Conservation (phyloP, 2,329 filamentous ascomycete species). For the Colletotrichum nymphaeae region DNA sequence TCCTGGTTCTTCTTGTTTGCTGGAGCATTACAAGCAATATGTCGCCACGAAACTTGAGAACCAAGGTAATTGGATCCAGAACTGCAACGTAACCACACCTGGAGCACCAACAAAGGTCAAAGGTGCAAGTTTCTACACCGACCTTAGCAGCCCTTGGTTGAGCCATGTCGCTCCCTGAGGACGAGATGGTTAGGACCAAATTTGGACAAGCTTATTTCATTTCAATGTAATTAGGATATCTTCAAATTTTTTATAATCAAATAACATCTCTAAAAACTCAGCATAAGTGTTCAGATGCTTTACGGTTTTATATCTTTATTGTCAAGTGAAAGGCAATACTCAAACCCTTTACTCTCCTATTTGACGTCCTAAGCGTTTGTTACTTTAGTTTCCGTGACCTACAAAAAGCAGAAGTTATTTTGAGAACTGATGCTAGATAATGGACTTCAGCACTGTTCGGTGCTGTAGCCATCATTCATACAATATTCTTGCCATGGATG, state of each 20-base stretch:
- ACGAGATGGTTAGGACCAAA: neutral
- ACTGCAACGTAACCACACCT: constrained; percentile 58
- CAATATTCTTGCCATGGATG: too few relatives aligned
- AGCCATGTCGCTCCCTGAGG: constrained; percentile 19
- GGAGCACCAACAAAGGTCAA: constrained; percentile 53
- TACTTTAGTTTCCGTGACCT: too few relatives aligned
- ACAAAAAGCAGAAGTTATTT: too few relatives aligned
- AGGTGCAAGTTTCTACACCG: constrained; percentile 62
- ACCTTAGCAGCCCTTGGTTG: constrained; percentile 44
- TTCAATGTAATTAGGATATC: neutral
- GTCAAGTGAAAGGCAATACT: too few relatives aligned
- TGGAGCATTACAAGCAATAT: constrained; percentile 58
- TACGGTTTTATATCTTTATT: too few relatives aligned
- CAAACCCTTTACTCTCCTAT: too few relatives aligned
- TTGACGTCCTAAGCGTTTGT: too few relatives aligned
- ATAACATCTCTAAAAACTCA: too few relatives aligned
- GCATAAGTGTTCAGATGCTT: too few relatives aligned
- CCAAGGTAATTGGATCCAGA: constrained; percentile 61
- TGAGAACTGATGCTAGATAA: too few relatives aligned
- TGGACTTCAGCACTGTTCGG: too few relatives aligned
- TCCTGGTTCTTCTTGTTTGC: constrained; percentile 64
- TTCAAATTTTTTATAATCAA: neutral
- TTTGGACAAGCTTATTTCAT: neutral
- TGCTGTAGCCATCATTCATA: too few relatives aligned
- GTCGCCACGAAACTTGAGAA: constrained; percentile 56